Conservation (phyloP, 441 rosid genomes). For the Raphanus hybrid region DNA sequence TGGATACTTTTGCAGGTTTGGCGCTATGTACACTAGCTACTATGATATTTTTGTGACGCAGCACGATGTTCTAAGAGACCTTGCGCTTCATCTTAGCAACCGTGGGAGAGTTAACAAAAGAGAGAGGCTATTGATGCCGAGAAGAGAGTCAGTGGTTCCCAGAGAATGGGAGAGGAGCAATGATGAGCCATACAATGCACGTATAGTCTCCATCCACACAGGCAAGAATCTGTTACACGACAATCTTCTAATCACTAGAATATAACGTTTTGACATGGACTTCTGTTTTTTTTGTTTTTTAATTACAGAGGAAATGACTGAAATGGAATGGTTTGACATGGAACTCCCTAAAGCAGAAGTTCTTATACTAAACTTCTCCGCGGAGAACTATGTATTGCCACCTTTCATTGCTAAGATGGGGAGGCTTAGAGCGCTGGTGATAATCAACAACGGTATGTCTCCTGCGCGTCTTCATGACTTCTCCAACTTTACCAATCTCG, state of each 20-base stretch:
- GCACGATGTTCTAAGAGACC: conserved; percentile 85
- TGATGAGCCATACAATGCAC: conserved; percentile 67
- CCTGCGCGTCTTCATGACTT: conserved; percentile 60
- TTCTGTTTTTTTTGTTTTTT: background rate
- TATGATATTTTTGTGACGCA: conserved; percentile 73
- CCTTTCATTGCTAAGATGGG: conserved; percentile 79
- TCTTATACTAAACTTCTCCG: conserved; percentile 67
- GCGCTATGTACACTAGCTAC: conserved; percentile 65
- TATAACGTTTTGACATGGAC: background rate
- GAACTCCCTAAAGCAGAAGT: conserved; percentile 89
- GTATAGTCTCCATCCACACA: conserved; percentile 77
- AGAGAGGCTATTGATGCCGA: conserved; percentile 72
- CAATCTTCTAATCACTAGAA: background rate
- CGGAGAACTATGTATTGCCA: conserved; percentile 65
- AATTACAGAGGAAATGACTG: conserved; percentile 69
- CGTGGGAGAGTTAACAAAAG: conserved; percentile 51
- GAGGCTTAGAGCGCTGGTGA: conserved; percentile 70
- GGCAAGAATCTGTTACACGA: conserved; percentile 42
- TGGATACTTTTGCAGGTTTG: conserved; percentile 53
- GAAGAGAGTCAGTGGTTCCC: conserved; percentile 56
- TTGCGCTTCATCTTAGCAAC: conserved; percentile 69
- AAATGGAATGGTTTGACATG: conserved; percentile 82
- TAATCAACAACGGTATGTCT: conserved; percentile 59
- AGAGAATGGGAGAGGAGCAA: conserved; percentile 81
- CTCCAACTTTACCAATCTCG: conserved; percentile 53